A percentile compares a stretch with the other conserved stretches of the same genome.
phyloP scores from a whole-genome alignment of 2,329 filamentous ascomycete genomes.

The Shiraia sp. region DNA sequence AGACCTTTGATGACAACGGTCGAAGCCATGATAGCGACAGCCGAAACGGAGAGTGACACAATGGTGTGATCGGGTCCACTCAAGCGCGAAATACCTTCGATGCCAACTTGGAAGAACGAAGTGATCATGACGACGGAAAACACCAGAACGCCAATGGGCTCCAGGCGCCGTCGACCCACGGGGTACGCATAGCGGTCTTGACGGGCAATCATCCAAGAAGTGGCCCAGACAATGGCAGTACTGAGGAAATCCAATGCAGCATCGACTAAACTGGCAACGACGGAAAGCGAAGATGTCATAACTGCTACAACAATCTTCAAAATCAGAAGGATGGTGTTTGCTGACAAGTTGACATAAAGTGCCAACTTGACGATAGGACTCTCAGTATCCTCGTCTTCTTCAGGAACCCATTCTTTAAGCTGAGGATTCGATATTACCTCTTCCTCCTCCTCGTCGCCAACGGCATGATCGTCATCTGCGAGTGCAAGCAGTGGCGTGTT shows the following conservation, averaged over 20 bases:
- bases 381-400: conserved; percentile 73
- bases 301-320: conserved; percentile 78
- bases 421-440: conserved; percentile 48
- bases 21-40: conserved; percentile 77
- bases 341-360: conserved; percentile 82
- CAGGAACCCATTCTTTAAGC: conserved; percentile 68
- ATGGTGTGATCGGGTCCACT: conserved; percentile 64
- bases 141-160: conserved; percentile 77
- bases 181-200: conserved; percentile 77
- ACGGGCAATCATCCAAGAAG: conserved; percentile 72
- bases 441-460: conserved; percentile 52
- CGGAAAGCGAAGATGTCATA: conserved; percentile 79
- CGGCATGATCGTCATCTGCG: conserved; percentile 46
- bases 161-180: conserved; percentile 74
- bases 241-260: conserved; percentile 79
- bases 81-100: conserved; percentile 70
- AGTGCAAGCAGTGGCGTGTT: conserved; percentile 65
- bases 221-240: conserved; percentile 80
- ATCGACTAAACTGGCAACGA: conserved; percentile 78
- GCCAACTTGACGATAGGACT: conserved; percentile 80
- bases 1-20: conserved; percentile 81
- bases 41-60: conserved; percentile 72
- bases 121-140: conserved; percentile 88
- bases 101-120: conserved; percentile 76
- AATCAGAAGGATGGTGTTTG: conserved; percentile 74